phyloP scores from a whole-genome alignment of 441 rosid genomes.

The Sinapis alba region DNA sequence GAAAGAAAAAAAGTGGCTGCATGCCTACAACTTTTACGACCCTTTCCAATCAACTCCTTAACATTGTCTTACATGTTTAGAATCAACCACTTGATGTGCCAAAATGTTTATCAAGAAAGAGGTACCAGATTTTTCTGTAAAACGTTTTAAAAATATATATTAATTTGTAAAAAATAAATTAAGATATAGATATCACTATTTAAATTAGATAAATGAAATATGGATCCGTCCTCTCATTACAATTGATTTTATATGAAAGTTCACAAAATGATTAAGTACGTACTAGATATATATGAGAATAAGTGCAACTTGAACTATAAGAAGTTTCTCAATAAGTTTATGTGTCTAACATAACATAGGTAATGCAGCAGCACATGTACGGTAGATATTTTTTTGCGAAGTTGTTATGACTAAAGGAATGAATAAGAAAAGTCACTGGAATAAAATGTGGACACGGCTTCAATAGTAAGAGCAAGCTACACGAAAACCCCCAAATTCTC shows the following conservation, averaged over 20 bases:
- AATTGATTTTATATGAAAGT: neutral
- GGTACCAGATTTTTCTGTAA: neutral
- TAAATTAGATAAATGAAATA: neutral
- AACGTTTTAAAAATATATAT: neutral
- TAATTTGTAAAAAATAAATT: neutral
- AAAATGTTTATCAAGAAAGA: neutral
- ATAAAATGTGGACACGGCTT: constrained; percentile 28
- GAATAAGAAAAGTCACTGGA: constrained; percentile 23
- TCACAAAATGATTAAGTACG: neutral
- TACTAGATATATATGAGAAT: neutral
- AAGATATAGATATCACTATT: neutral
- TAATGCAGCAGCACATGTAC: neutral
- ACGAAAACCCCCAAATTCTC: constrained; percentile 27
- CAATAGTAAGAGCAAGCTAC: constrained; percentile 21
- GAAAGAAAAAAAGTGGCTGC: too few species aligned
- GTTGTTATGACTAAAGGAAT: neutral
- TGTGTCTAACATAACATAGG: neutral
- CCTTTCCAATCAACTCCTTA: too few species aligned
- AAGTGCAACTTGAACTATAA: neutral
- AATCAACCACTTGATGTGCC: neutral
- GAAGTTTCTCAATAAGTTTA: neutral
- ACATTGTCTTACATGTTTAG: neutral
- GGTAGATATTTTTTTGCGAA: neutral
- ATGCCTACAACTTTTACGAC: too few species aligned
- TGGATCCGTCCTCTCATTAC: neutral